A percentile compares a stretch with the other conserved stretches of the same genome.
Conservation (phyloP, 2,329 filamentous ascomycete species). For the Daldinia sp. region DNA sequence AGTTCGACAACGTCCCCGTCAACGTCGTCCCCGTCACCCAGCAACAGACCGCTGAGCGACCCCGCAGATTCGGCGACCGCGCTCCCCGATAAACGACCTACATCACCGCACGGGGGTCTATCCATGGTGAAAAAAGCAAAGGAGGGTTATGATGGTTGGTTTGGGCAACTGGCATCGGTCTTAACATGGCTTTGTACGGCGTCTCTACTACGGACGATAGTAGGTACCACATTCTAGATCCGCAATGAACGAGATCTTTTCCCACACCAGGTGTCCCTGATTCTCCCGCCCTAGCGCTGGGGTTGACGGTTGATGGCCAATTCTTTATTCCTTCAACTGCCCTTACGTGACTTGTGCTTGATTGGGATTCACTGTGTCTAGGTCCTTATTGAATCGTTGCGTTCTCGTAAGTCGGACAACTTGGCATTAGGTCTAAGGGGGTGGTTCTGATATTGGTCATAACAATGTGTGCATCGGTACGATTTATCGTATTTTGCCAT, state of each 20-base stretch:
- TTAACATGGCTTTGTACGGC: conserved; percentile 57
- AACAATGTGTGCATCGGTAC: not conserved
- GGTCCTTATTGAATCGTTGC: not conserved
- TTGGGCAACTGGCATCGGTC: conserved; percentile 56
- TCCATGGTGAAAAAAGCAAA: conserved; percentile 45
- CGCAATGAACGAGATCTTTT: conserved; percentile 65
- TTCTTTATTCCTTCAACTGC: conserved; percentile 44
- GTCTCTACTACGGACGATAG: conserved; percentile 64
- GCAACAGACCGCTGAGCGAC: conserved; percentile 84
- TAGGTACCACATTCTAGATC: conserved; percentile 67
- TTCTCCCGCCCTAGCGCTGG: conserved; percentile 63
- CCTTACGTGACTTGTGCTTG: conserved; percentile 35
- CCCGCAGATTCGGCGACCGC: conserved; percentile 78
- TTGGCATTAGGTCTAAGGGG: not conserved
- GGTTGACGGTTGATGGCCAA: conserved; percentile 96
- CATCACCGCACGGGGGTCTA: too few relatives aligned
- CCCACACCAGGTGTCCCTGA: conserved; percentile 88
- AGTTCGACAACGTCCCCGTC: conserved; percentile 98
- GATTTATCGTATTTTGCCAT: not conserved
- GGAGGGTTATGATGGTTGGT: conserved; percentile 44
- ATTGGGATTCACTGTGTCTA: conserved; percentile 1
- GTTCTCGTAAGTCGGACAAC: not conserved
- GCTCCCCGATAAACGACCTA: conserved; percentile 49
- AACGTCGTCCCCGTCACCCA: conserved; percentile 92
- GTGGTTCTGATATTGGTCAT: not conserved